Conservation (phyloP, 257 asterid genomes). For the Fraxinus quadrangulata region DNA sequence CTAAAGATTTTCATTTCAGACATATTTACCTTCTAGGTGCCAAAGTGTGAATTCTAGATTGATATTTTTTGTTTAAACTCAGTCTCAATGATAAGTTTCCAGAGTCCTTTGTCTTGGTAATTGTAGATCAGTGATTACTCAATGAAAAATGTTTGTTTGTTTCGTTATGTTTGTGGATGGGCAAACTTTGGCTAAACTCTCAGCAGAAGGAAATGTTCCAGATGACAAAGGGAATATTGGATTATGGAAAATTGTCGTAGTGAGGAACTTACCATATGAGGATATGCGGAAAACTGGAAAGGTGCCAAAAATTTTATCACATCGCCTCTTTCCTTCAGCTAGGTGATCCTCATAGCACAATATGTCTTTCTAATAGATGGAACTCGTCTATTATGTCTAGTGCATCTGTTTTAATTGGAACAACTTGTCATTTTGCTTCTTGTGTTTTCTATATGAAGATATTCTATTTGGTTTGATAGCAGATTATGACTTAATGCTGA, state of each 20-base stretch:
- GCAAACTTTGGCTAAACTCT: conserved; percentile 67
- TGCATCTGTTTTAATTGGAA: conserved; percentile 18
- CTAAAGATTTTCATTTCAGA: neutral
- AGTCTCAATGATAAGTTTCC: neutral
- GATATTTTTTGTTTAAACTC: neutral
- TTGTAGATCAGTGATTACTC: conserved; percentile 85
- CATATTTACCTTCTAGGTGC: neutral
- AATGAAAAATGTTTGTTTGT: conserved; percentile 50
- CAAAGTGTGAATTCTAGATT: neutral
- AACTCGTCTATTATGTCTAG: conserved; percentile 20
- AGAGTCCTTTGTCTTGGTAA: neutral
- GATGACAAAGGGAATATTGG: conserved; percentile 75
- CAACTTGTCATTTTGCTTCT: conserved; percentile 19
- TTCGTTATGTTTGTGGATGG: conserved; percentile 87
- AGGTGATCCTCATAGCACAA: conserved; percentile 54
- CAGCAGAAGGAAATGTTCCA: conserved; percentile 66
- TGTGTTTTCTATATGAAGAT: conserved; percentile 45
- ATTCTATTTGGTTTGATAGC: conserved; percentile 95
- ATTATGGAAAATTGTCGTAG: conserved; percentile 76
- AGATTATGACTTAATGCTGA: conserved; percentile 83
- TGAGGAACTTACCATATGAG: conserved; percentile 69
- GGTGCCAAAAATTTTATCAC: conserved; percentile 87
- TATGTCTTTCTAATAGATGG: conserved; percentile 10
- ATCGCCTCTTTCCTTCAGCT: conserved; percentile 90
- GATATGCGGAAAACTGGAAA: conserved; percentile 88